Evolutionary conservation across 2,329 filamentous ascomycete genomes (phyloP).

Genomic region (Cadophora sp.): DNA sequence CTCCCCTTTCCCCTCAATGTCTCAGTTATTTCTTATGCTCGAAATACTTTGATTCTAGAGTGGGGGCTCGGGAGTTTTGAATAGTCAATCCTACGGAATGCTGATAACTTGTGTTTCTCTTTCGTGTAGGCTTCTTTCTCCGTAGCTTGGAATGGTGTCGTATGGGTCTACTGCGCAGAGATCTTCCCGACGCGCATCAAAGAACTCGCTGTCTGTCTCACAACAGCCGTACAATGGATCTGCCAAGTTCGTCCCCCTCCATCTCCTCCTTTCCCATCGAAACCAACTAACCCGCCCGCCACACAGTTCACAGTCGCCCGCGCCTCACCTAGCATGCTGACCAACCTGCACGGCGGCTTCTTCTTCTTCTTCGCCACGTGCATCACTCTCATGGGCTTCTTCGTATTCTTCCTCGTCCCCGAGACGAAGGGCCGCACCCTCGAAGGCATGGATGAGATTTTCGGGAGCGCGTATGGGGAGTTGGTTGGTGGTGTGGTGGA

Average conservation of each 20-base stretch:
- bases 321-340: conserved; percentile 35
- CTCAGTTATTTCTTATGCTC: too few species aligned
- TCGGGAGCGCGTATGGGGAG: conserved; percentile 35
- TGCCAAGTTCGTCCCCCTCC: conserved; percentile 19
- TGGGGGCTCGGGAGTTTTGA: too few species aligned
- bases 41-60: too few species aligned
- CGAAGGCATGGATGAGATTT: conserved; percentile 71
- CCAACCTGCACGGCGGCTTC: conserved; percentile 32
- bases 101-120: not conserved
- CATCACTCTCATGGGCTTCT: conserved; percentile 64
- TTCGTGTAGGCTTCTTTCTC: conserved; percentile 38
- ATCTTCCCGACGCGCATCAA: conserved; percentile 40
- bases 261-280: not conserved
- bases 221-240: conserved; percentile 36
- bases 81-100: not conserved
- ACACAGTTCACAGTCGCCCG: conserved; percentile 34
- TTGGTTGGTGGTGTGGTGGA: not conserved
- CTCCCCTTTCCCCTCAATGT: too few species aligned
- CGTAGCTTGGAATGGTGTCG: conserved; percentile 41
- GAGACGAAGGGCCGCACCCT: conserved; percentile 76
- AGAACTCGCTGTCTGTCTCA: conserved; percentile 36
- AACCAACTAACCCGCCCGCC: too few species aligned
- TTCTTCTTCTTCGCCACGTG: conserved; percentile 66
- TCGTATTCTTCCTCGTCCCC: conserved; percentile 79
- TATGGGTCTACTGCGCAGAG: conserved; percentile 41